Evolutionary conservation across 2,329 filamentous ascomycete genomes (phyloP).

Genomic region (Xylariaceae sp.): DNA sequence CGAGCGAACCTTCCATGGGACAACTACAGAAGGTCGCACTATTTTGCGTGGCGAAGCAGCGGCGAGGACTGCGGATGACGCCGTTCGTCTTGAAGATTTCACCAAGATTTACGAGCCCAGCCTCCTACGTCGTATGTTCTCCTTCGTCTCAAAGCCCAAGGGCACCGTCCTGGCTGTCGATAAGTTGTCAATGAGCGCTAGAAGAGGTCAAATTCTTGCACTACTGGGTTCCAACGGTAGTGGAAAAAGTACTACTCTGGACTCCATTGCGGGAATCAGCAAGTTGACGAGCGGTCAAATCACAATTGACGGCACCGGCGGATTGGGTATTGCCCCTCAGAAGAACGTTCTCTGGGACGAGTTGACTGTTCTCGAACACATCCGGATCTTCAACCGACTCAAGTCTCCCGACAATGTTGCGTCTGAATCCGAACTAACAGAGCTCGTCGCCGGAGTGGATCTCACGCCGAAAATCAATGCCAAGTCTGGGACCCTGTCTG

Average conservation of each 20-base stretch:
- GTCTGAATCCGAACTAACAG: slow-evolving; percentile 51
- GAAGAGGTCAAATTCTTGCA: slow-evolving; percentile 77
- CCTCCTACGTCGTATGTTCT: slow-evolving; percentile 51
- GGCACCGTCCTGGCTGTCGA: slow-evolving; percentile 75
- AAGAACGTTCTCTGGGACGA: slow-evolving; percentile 94
- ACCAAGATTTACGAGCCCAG: slow-evolving; percentile 73
- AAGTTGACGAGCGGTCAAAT: slow-evolving; percentile 72
- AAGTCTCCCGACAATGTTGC: slow-evolving; percentile 60
- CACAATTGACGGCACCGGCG: slow-evolving; percentile 69
- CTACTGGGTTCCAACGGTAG: slow-evolving; percentile 84
- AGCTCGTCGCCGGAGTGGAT: slow-evolving; percentile 67
- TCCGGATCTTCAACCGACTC: slow-evolving; percentile 75
- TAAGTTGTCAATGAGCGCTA: slow-evolving; percentile 63
- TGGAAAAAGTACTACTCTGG: slow-evolving; percentile 84
- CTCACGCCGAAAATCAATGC: slow-evolving; percentile 69
- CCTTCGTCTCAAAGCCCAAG: slow-evolving; percentile 43
- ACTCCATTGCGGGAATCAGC: slow-evolving; percentile 79
- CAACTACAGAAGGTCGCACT: slow-evolving; percentile 57
- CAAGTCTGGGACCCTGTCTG: slow-evolving; percentile 71
- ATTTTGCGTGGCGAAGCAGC: slow-evolving; percentile 37
- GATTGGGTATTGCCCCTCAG: slow-evolving; percentile 82
- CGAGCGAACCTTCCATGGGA: slow-evolving; percentile 71
- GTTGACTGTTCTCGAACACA: slow-evolving; percentile 78
- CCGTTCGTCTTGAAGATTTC: slow-evolving; percentile 67
- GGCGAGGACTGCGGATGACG: slow-evolving; percentile 36